Evolutionary conservation across 768 basidiomycete species (phyloP).

Genomic region (Boletellus ananiceps): DNA sequence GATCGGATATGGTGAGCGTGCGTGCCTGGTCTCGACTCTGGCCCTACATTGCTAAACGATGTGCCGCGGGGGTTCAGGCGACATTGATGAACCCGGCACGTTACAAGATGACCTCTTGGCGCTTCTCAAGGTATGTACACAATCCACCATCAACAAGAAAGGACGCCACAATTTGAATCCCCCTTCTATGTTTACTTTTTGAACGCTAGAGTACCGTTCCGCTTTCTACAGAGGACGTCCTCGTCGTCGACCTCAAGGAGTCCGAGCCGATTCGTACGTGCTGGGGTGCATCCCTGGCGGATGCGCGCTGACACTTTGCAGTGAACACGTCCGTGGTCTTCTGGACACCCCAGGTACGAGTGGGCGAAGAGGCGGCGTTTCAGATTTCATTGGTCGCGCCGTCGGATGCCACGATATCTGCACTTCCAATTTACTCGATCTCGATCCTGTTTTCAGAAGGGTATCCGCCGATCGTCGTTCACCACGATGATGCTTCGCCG

Average conservation of each 20-base stretch:
- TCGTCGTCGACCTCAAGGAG: slow-evolving; percentile 62
- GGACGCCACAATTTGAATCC: background rate
- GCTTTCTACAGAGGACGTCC: slow-evolving; percentile 45
- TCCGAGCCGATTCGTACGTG: slow-evolving; percentile 58
- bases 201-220: slow-evolving; percentile 64
- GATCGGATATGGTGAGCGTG: slow-evolving; percentile 67
- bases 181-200: background rate
- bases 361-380: slow-evolving; percentile 63
- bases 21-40: slow-evolving; percentile 9
- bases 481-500: slow-evolving; percentile 33
- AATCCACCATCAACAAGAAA: background rate
- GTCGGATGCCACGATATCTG: slow-evolving; percentile 41
- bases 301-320: slow-evolving; percentile 26
- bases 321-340: slow-evolving; percentile 68
- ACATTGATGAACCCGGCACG: slow-evolving; percentile 44
- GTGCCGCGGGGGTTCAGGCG: slow-evolving; percentile 13
- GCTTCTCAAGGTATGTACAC: slow-evolving; percentile 55
- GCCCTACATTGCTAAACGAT: too few relatives aligned
- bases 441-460: slow-evolving; percentile 54
- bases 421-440: slow-evolving; percentile 59
- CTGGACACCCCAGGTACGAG: slow-evolving; percentile 59
- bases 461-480: slow-evolving; percentile 47
- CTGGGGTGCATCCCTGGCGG: background rate
- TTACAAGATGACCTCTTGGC: slow-evolving; percentile 70
- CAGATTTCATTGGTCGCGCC: slow-evolving; percentile 66